Base-by-base conservation (phyloP, 2,329 filamentous ascomycete species). In the Phyllosticta citrichinensis region DNA sequence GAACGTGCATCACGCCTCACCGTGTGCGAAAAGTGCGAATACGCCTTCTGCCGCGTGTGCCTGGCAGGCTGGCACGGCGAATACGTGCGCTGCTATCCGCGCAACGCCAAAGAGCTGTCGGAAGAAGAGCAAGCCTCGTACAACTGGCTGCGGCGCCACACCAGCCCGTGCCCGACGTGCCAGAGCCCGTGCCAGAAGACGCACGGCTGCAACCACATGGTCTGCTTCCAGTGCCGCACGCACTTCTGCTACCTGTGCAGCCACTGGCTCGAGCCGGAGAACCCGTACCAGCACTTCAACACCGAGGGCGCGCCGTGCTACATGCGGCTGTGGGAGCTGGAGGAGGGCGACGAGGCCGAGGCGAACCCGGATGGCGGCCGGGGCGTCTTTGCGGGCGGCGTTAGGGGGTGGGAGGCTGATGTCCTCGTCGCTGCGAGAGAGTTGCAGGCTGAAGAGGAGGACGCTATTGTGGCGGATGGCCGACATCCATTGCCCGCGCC, bases 201-300 rank as follows among this genome's bases (percentile, higher is more conserved):
- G 1, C 86, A 89, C 69, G 94, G 94, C 50, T 99, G 94, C 79
- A 97, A 97, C 74, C 92, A 97, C 74, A 97, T 97, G 91, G 89
- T 87, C 56, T 97, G 93, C 75, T 90, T 87, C 72, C 86, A 89
- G 65, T 99, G 94, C 77, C 81, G 87, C 57, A 88, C 90, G 2
- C 93, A 97, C 73, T 97, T 97, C 72, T 99, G 94, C 77, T 97
- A 97, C 67, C 81, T 97, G 1, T 97, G 94, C 70, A 87, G 88
- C 0, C 82, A 86, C n/a, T 97, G 90, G 88, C 80, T 99, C 52
- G 82, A 87, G 61, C 84, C 88, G 0, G 79, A 77, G 19, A 94
- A 96, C 66, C 92, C 92, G 1, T 97, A 97, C 70, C 77, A 81
- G 60, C 94, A 99, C 73, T 99, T 92, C 77, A 96, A 96, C 70